Base-by-base conservation (phyloP, 139 green algal species). In the Picochlorum sp. region DNA sequence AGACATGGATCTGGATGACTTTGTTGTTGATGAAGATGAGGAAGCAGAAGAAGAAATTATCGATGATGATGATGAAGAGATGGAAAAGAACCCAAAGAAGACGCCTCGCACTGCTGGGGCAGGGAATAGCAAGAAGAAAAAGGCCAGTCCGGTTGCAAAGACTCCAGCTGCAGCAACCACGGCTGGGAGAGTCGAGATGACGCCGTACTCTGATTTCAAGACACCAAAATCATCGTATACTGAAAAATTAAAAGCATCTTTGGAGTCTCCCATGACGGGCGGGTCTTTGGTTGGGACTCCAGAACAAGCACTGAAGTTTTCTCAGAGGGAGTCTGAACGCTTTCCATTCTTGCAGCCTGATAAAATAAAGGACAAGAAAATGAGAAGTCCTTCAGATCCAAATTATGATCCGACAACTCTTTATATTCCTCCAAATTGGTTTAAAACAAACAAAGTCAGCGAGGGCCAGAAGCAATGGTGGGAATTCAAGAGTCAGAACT, bases 391-490 rank as follows among this genome's bases (percentile, higher is more conserved):
- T 3, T 65, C 57, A 41, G 66, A 95, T 55, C 69, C 84, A 6
- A 80, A 78, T 38, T 90, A 88, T 54, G 60, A 98, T 80, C 79
- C 78, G 2, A 60, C 69, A 56, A 97, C 88, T 0, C 77, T 98
- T 14, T 60, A 79, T 60, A 79, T 97, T n/a, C 88, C 91, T 1
- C 58, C 68, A 6, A 41, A 57, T 11, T 94, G 87, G 72, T 87
- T 96, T 68, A 87, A 86, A 50, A 23, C 65, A 9, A 63, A 76
- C 28, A 90, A 86, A 63, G 61, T 95, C 9, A 86, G 77, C 3
- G 75, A 83, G 21, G 90, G 83, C 3, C 93, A 98, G 83, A 72
- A 82, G 73, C 92, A 98, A 78, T 79, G 92, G 92, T 98, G 93
- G 93, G 73, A 80, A 47, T 93, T 97, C 82, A 98, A 99, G 75